Evolutionary conservation across 2,329 filamentous ascomycete species (phyloP).

Genomic region (Xylariaceae sp.): DNA sequence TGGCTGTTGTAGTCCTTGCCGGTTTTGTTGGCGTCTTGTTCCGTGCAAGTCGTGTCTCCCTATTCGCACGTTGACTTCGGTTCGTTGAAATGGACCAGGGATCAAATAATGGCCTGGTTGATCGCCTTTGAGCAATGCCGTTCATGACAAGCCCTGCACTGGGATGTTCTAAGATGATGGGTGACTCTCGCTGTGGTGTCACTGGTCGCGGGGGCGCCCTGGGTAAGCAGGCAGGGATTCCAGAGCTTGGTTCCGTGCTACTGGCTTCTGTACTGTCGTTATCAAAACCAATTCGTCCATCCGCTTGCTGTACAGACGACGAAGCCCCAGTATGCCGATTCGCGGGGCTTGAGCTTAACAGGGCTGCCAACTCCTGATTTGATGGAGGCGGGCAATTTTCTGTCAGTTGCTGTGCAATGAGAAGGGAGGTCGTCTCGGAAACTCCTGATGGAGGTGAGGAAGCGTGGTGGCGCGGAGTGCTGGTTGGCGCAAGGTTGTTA

Average conservation of each 20-base stretch:
- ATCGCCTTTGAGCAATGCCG: slow-evolving; percentile 7
- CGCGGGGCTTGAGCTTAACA: slow-evolving; percentile 28
- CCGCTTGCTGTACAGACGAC: background rate
- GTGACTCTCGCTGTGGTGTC: background rate
- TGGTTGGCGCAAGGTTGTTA: background rate
- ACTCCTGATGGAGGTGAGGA: slow-evolving; percentile 13
- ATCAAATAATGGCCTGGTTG: slow-evolving; percentile 4
- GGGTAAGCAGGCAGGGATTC: slow-evolving; percentile 8
- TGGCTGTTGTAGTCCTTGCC: background rate
- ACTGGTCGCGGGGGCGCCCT: background rate
- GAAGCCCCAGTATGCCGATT: background rate
- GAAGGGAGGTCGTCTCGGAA: slow-evolving; percentile 27
- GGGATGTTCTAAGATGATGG: slow-evolving; percentile 3
- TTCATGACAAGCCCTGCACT: slow-evolving; percentile 4
- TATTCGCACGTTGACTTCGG: background rate
- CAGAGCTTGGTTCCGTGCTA: slow-evolving; percentile 12
- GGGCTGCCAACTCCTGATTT: slow-evolving; percentile 27
- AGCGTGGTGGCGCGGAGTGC: background rate
- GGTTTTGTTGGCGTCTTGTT: background rate
- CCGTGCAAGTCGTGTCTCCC: background rate
- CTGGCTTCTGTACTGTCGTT: background rate
- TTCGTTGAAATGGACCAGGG: background rate
- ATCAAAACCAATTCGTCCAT: background rate
- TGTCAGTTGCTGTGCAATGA: slow-evolving; percentile 26
- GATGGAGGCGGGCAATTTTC: slow-evolving; percentile 23